Conservation (phyloP, 1,284 basidiomycete genomes). For the Cryptococcus sp. region DNA sequence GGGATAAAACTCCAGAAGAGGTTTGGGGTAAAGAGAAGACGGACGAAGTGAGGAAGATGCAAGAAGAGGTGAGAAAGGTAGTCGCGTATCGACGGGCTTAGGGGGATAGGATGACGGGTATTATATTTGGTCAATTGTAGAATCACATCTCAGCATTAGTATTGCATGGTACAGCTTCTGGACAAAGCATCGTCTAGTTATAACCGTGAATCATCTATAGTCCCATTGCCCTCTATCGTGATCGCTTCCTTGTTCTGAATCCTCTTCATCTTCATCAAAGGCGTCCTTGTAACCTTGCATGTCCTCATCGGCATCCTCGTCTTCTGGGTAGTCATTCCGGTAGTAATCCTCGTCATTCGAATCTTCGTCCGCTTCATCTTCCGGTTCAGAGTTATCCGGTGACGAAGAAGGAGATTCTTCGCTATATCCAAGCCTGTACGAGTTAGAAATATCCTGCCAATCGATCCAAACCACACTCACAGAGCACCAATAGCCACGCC, state of each 20-base stretch:
- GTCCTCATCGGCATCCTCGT: constrained; percentile 47
- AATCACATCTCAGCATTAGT: background rate
- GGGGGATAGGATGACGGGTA: background rate
- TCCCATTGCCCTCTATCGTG: constrained; percentile 12
- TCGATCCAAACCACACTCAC: constrained; percentile 16
- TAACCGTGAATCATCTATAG: background rate
- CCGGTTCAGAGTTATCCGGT: constrained; percentile 38
- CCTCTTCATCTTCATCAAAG: constrained; percentile 27
- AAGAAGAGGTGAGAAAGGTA: constrained; percentile 53
- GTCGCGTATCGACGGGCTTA: constrained; percentile 31
- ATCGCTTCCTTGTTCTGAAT: constrained; percentile 14
- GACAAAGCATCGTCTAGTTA: background rate
- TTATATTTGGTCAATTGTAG: no score
- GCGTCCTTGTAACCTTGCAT: constrained; percentile 37
- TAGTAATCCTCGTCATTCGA: constrained; percentile 49
- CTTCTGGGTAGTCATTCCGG: constrained; percentile 49
- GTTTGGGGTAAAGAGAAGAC: constrained; percentile 64
- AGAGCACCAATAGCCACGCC: constrained; percentile 32
- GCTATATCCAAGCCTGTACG: constrained; percentile 33
- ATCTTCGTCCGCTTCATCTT: constrained; percentile 49
- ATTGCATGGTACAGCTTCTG: background rate
- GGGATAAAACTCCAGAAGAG: constrained; percentile 50
- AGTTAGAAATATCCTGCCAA: background rate
- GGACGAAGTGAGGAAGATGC: constrained; percentile 52
- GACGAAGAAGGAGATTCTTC: constrained; percentile 35